Evolutionary conservation across 345 rosid species (phyloP).

Genomic region (Brassica incana): DNA sequence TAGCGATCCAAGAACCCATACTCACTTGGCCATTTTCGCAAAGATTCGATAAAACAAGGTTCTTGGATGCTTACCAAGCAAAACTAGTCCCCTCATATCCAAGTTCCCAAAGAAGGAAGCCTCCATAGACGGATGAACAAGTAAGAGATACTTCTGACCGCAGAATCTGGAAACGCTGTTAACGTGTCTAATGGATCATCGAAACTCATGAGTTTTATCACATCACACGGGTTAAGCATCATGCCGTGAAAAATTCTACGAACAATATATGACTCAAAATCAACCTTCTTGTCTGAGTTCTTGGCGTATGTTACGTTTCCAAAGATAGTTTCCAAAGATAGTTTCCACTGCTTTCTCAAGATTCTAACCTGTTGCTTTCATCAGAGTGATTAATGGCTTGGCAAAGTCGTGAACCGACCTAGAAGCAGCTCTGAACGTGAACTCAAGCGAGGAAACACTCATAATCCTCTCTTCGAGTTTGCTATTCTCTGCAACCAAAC

Average conservation of each 20-base stretch:
- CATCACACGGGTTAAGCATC: slow-evolving; percentile 35
- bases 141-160: slow-evolving; percentile 49
- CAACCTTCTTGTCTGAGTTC: slow-evolving; percentile 58
- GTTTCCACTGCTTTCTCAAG: slow-evolving; percentile 50
- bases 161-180: slow-evolving; percentile 52
- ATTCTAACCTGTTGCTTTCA: slow-evolving; percentile 66
- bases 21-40: slow-evolving; percentile 39
- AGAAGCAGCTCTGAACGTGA: slow-evolving; percentile 41
- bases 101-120: slow-evolving; percentile 61
- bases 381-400: slow-evolving; percentile 57
- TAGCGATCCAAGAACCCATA: slow-evolving; percentile 41
- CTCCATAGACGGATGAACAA: slow-evolving; percentile 64
- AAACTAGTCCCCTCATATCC: slow-evolving; percentile 56
- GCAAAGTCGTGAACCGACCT: slow-evolving; percentile 65
- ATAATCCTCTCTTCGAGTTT: slow-evolving; percentile 42
- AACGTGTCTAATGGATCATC: slow-evolving; percentile 52
- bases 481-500: slow-evolving; percentile 36
- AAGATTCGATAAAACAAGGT: slow-evolving; percentile 28
- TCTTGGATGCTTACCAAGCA: slow-evolving; percentile 47
- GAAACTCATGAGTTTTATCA: slow-evolving; percentile 43
- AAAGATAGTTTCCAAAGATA: slow-evolving; percentile 47
- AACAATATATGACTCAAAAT: slow-evolving; percentile 62
- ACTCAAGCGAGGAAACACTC: slow-evolving; percentile 42
- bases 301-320: slow-evolving; percentile 43
- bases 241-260: slow-evolving; percentile 67